Conservation (phyloP, 2,329 filamentous ascomycete species). For the Pseudogymnoascus sp. region DNA sequence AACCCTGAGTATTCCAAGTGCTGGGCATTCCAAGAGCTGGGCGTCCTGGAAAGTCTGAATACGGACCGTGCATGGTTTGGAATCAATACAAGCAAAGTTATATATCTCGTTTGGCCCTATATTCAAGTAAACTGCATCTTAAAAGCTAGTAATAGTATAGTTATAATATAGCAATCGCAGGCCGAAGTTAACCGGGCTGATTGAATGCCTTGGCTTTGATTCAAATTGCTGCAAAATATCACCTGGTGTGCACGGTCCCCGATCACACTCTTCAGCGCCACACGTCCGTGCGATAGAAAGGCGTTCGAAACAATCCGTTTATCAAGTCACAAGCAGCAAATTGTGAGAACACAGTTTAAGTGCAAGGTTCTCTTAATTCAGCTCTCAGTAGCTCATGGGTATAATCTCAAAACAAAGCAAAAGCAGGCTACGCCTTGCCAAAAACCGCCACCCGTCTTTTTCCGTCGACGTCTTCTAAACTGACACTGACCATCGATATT, state of each 20-base stretch:
- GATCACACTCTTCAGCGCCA: background rate
- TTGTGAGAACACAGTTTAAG: background rate
- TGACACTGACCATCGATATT: background rate
- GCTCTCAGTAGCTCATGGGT: background rate
- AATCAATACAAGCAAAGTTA: background rate
- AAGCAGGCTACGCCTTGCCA: conserved; percentile 2
- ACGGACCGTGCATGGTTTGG: no score
- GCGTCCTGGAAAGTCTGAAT: background rate
- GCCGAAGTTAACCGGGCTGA: background rate
- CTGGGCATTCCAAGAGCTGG: no score
- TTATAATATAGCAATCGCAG: background rate
- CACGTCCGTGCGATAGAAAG: background rate
- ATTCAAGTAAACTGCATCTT: background rate
- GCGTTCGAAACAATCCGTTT: background rate
- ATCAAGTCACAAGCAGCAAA: background rate
- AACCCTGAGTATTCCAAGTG: no score
- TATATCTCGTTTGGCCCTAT: background rate
- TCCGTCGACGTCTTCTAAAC: background rate
- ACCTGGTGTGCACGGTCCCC: background rate
- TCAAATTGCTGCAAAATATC: background rate
- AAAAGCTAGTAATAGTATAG: background rate
- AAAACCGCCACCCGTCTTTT: background rate
- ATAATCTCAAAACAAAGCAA: conserved; percentile 9
- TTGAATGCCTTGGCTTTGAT: background rate
- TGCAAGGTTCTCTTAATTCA: conserved; percentile 8